Evolutionary conservation across 2,329 filamentous ascomycete genomes (phyloP), one percentile per base, ranked within the genome.

Genomic region (Aspergillus udagawae): DNA sequence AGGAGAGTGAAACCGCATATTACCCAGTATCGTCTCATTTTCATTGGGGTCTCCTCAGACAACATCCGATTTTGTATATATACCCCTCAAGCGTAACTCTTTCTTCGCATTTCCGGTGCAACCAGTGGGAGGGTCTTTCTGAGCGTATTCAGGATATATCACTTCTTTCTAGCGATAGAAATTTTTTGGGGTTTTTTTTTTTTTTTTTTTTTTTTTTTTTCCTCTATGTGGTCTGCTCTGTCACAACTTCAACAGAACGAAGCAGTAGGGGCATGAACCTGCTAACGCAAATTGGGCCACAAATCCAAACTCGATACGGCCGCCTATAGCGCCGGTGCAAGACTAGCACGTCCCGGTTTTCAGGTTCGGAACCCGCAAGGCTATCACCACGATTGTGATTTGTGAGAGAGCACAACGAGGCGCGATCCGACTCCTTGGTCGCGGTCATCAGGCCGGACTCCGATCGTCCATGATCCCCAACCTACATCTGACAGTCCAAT

Each of bases 121-220:
- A 44, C 17, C 10, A 10, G 41, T n/a, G n/a, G n/a, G n/a, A 1
- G 20, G 41, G 41, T 7, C 41, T 38, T 38, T 38, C 14, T 17
- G 14, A 17, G 32, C 32, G 6, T 38, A 38, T 38, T 7, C 4
- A 38, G 5, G 32, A 38, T 17, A 38, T 17, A 38, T 17, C 14
- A 38, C 32, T 38, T 14, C 54, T 48, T 47, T 47, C 27, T 41
- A 55, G 35, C 35, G 28, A 49, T 52, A 48, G 54, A 55, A 51
- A 25, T 20, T 14, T 27, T 55, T 44, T 8, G 53, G 27, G n/a
- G n/a, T n/a, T n/a, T n/a, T 45, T 25, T 35, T 44, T 27, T 14
- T 49, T 25, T 35, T 44, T 27, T 14, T 49, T 21, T 45, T 25
- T 35, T 45, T 28, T 17, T 49, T 27, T 49, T n/a, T 29, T 42